Conservation (phyloP, 192 early-diverging fungal genomes). For the Coemansia sp. region DNA sequence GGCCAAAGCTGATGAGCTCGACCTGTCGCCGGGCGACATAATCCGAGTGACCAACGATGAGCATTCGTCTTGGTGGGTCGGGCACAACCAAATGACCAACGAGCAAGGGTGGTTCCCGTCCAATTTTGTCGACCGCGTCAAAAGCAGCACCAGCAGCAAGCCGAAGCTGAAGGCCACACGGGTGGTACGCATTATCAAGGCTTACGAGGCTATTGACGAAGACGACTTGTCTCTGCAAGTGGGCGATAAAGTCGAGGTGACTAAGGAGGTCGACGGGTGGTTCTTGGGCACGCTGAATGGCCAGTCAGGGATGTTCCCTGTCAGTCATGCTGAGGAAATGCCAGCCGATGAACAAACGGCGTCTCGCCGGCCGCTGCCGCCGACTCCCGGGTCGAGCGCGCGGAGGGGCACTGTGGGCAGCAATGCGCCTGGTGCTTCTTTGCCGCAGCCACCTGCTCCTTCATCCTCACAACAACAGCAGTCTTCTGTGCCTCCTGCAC, state of each 20-base stretch:
- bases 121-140: conserved; percentile 37
- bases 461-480: background rate
- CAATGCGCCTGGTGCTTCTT: conserved; percentile 14
- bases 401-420: conserved; percentile 10
- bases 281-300: conserved; percentile 65
- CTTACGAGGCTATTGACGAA: conserved; percentile 58
- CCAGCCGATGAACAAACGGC: conserved; percentile 4
- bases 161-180: conserved; percentile 30
- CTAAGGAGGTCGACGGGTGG: conserved; percentile 62
- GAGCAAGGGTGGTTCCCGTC: conserved; percentile 49
- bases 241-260: conserved; percentile 59
- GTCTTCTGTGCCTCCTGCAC: conserved; percentile 11
- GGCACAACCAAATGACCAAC: conserved; percentile 30
- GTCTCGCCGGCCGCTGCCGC: conserved; percentile 32
- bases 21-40: conserved; percentile 36
- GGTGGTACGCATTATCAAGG: conserved; percentile 24
- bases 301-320: conserved; percentile 63
- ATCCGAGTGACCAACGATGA: conserved; percentile 35
- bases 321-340: conserved; percentile 49
- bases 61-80: conserved; percentile 43
- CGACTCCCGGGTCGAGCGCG: conserved; percentile 10
- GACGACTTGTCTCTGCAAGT: conserved; percentile 62
- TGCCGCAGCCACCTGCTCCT: background rate
- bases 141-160: conserved; percentile 14
- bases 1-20: conserved; percentile 45